Conservation (phyloP, 306 rosid species). For the Dryas octopetala region DNA sequence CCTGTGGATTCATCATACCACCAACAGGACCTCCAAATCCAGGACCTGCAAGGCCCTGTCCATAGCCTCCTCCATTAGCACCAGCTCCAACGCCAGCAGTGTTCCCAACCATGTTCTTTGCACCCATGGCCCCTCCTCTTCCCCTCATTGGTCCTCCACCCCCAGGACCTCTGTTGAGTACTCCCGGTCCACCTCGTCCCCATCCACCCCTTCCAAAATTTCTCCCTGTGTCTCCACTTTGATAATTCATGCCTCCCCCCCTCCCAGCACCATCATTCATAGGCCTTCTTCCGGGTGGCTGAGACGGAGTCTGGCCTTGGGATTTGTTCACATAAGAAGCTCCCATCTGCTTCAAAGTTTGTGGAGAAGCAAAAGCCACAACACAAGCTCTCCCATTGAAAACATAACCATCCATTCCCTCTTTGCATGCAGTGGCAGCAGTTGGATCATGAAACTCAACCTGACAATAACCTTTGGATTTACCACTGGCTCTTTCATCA, state of each 20-base stretch:
- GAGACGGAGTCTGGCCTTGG: slow-evolving; percentile 35
- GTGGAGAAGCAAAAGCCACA: slow-evolving; percentile 47
- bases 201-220: slow-evolving; percentile 51
- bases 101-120: slow-evolving; percentile 34
- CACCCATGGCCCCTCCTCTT: slow-evolving; percentile 49
- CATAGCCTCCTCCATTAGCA: slow-evolving; percentile 41
- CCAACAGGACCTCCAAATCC: slow-evolving; percentile 41
- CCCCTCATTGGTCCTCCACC: slow-evolving; percentile 39
- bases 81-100: slow-evolving; percentile 35
- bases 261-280: slow-evolving; percentile 40
- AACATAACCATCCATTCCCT: slow-evolving; percentile 47
- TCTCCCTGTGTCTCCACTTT: slow-evolving; percentile 45
- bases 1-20: slow-evolving; percentile 45
- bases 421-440: slow-evolving; percentile 51
- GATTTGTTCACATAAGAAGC: slow-evolving; percentile 39
- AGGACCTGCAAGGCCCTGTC: slow-evolving; percentile 44
- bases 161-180: slow-evolving; percentile 39
- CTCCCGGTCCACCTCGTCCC: slow-evolving; percentile 56
- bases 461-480: slow-evolving; percentile 60
- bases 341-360: slow-evolving; percentile 54
- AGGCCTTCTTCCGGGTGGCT: slow-evolving; percentile 44
- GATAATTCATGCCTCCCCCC: slow-evolving; percentile 37
- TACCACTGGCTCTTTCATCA: slow-evolving; percentile 56
- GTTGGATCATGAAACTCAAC: slow-evolving; percentile 43
- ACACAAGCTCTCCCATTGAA: slow-evolving; percentile 57